These are phyloP conservation scores for Euclidium syriacum DNA, from an alignment of 345 rosid genomes.

Conservation along the genomic window DNA sequence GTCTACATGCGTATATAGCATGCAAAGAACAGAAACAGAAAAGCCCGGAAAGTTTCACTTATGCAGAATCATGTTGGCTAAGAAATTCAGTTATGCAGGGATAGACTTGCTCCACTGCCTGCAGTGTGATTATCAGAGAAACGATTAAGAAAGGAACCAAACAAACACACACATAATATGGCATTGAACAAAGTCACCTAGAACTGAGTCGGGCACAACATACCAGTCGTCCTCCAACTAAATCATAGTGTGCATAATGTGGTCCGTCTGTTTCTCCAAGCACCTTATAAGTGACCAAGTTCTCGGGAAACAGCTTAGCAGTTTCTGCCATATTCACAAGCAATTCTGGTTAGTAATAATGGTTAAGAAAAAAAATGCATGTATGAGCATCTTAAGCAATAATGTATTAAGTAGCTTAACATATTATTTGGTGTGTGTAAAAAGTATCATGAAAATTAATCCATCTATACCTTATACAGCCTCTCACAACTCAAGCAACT, in stretches of 20 bases:
- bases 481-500: not conserved
- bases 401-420: not conserved
- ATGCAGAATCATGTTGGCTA: slow-evolving; percentile 40
- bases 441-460: not conserved
- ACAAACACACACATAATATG: not conserved
- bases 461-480: not conserved
- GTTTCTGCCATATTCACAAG: slow-evolving; percentile 51
- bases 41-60: slow-evolving; percentile 12
- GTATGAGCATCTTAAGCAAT: slow-evolving; percentile 4
- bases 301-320: slow-evolving; percentile 56
- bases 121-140: slow-evolving; percentile 23
- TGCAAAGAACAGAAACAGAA: slow-evolving; percentile 2
- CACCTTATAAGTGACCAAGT: slow-evolving; percentile 53
- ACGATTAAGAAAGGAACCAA: slow-evolving; percentile 12
- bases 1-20: slow-evolving; percentile 2
- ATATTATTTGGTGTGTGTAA: not conserved
- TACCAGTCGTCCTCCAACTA: slow-evolving; percentile 51
- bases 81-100: slow-evolving; percentile 78
- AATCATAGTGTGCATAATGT: slow-evolving; percentile 36
- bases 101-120: slow-evolving; percentile 92
- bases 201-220: slow-evolving; percentile 3
- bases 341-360: not conserved
- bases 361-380: not conserved
- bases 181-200: slow-evolving; percentile 3
- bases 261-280: slow-evolving; percentile 71